Conservation (phyloP, 495 filamentous ascomycete species). For the Penicillium cataractarum region DNA sequence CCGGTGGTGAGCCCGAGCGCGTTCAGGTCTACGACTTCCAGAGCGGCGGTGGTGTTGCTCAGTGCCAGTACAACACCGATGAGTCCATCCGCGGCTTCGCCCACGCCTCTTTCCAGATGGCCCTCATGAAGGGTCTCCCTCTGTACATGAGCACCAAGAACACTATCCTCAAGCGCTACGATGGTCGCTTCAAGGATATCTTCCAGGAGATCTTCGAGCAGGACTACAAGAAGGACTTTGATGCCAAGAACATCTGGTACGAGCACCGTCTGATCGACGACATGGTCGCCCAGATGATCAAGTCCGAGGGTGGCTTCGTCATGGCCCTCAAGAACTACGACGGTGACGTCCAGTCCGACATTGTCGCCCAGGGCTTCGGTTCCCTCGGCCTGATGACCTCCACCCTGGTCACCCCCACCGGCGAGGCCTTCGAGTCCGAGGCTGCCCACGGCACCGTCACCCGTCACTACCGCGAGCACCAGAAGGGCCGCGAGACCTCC, state of each 20-base stretch:
- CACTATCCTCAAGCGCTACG: constrained; percentile 98
- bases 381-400: constrained; percentile 98
- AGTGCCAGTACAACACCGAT: constrained; percentile 97
- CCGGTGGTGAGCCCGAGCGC: constrained; percentile 77
- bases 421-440: constrained; percentile 95
- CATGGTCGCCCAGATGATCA: constrained; percentile 99
- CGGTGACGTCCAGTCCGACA: constrained; percentile 97
- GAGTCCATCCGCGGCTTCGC: constrained; percentile 94
- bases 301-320: constrained; percentile 90
- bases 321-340: constrained; percentile 99
- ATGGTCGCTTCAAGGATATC: constrained; percentile 98
- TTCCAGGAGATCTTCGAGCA: constrained; percentile 96
- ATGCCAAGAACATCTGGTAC: constrained; percentile 94
- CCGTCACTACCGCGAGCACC: constrained; percentile 97
- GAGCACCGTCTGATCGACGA: constrained; percentile 99
- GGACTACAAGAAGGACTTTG: constrained; percentile 84
- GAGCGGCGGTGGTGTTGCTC: constrained; percentile 77
- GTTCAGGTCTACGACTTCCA: constrained; percentile 91
- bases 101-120: constrained; percentile 94
- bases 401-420: constrained; percentile 91
- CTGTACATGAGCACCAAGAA: constrained; percentile 99
- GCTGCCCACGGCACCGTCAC: constrained; percentile 98
- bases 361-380: constrained; percentile 97
- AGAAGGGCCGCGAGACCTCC: constrained; percentile 93
- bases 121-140: constrained; percentile 80